Evolutionary conservation across 441 rosid genomes (phyloP).

Genomic region (Croton laevigatus): DNA sequence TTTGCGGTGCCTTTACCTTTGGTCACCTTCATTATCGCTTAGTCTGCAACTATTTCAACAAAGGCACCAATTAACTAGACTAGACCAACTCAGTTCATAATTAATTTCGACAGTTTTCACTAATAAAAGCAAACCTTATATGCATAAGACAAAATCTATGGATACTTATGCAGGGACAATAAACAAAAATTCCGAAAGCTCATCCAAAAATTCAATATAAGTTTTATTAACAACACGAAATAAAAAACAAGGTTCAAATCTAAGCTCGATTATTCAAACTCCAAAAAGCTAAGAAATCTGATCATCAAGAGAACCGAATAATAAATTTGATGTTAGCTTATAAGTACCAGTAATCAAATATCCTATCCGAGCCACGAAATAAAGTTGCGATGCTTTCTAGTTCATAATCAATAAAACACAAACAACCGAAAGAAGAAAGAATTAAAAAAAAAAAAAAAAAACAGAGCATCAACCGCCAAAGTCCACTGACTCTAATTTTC

Average conservation of each 20-base stretch:
- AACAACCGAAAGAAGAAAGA: not conserved
- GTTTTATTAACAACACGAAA: not conserved
- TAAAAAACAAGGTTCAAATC: not conserved
- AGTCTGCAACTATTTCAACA: not conserved
- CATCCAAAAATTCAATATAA: not conserved
- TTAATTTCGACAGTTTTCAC: not conserved
- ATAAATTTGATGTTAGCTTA: too few species aligned
- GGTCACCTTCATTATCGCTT: slow-evolving; percentile 30
- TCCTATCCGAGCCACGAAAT: not conserved
- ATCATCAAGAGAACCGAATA: not conserved
- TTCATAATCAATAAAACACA: not conserved
- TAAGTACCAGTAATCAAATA: not conserved
- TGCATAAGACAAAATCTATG: too few species aligned
- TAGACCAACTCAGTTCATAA: not conserved
- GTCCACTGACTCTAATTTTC: slow-evolving; percentile 2
- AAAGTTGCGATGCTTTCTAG: not conserved
- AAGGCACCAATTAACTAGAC: not conserved
- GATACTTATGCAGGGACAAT: not conserved
- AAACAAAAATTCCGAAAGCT: not conserved
- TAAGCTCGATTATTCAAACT: not conserved
- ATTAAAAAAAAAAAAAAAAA: not conserved
- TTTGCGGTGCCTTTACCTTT: slow-evolving; percentile 37
- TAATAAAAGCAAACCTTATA: not conserved
- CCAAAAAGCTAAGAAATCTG: not conserved
- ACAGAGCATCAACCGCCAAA: slow-evolving; percentile 1